Percentiles rank a stretch among this genome's conserved stretches.
Conservation (phyloP, 345 rosid species). For the Eucalyptus camaldulensis region DNA sequence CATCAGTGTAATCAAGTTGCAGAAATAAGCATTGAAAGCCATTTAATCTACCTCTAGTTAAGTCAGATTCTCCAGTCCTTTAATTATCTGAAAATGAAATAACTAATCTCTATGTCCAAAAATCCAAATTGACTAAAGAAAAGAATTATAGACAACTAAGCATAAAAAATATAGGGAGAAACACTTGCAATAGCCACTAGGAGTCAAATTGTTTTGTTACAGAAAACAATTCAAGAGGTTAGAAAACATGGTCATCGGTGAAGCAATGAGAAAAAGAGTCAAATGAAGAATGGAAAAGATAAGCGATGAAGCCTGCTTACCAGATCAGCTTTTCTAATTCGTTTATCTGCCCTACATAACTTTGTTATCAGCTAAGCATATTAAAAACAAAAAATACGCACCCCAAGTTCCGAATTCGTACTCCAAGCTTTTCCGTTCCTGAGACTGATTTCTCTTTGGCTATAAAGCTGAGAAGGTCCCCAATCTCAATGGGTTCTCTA, state of each 20-base stretch:
- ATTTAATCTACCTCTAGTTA: neutral
- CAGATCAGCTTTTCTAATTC: neutral
- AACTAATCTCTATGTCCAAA: neutral
- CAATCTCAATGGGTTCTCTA: conserved; percentile 22
- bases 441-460: conserved; percentile 4
- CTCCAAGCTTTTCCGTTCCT: conserved; percentile 55
- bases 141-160: neutral
- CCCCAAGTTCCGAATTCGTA: conserved; percentile 71
- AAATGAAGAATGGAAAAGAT: neutral
- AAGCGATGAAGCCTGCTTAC: neutral
- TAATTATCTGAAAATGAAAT: neutral
- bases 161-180: neutral
- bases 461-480: conserved; percentile 57
- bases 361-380: neutral
- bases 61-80: neutral
- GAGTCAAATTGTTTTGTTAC: neutral
- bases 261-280: neutral
- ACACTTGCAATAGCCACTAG: neutral
- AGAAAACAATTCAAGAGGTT: neutral
- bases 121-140: neutral
- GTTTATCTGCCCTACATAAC: neutral
- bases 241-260: neutral
- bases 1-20: neutral
- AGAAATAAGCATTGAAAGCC: neutral
- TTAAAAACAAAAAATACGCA: conserved; percentile 10